Conservation (phyloP, 139 green algal species). For the Chloropicon primus region DNA sequence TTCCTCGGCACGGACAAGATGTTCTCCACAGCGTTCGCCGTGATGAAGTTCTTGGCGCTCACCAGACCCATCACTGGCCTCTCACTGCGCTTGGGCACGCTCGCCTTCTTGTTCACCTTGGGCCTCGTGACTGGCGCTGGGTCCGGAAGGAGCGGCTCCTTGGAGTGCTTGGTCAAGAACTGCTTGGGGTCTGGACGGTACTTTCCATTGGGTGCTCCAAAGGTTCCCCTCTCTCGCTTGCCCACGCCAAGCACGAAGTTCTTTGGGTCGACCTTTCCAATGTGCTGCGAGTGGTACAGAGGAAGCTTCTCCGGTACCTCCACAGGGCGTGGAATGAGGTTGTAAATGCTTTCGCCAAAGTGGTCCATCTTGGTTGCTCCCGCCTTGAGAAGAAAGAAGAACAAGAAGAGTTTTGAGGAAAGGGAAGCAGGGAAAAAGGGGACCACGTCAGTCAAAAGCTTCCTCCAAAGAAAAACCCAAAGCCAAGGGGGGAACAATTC, state of each 20-base stretch:
- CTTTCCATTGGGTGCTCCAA: neutral
- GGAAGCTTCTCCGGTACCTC: constrained; percentile 20
- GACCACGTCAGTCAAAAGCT: too few relatives aligned
- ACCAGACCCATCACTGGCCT: constrained; percentile 43
- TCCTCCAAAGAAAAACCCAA: too few relatives aligned
- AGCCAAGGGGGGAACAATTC: too few relatives aligned
- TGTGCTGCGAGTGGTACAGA: constrained; percentile 33
- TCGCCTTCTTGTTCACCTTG: constrained; percentile 40
- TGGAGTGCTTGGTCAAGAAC: constrained; percentile 37
- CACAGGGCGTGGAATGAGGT: constrained; percentile 36
- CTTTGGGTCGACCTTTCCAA: constrained; percentile 15
- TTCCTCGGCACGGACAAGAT: constrained; percentile 41
- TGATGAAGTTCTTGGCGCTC: constrained; percentile 68
- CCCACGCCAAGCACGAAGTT: constrained; percentile 23
- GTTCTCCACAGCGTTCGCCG: constrained; percentile 48
- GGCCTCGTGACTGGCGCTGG: constrained; percentile 34
- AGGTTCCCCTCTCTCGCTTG: constrained; percentile 7
- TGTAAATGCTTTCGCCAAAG: constrained; percentile 43
- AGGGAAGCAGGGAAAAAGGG: too few relatives aligned
- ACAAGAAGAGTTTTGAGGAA: too few relatives aligned
- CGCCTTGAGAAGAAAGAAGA: neutral
- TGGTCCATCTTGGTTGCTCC: neutral
- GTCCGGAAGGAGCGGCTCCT: constrained; percentile 45
- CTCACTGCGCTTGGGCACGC: constrained; percentile 39
- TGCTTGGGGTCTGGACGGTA: constrained; percentile 10